phyloP scores from a whole-genome alignment of 1,139 yeast species.

The Candida glucosophila region DNA sequence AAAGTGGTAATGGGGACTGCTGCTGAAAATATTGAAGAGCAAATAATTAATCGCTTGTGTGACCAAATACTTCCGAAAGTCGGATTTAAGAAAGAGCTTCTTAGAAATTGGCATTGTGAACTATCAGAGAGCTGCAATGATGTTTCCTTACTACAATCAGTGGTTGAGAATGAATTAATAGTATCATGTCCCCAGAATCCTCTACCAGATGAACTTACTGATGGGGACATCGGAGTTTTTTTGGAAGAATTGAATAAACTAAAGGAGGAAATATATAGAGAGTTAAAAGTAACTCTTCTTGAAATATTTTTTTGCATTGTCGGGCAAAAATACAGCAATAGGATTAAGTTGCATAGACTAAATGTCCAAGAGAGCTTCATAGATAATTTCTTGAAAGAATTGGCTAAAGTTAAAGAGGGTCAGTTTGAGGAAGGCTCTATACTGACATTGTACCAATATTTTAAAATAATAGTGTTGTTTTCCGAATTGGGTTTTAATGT shows the following conservation, averaged over 20 bases:
- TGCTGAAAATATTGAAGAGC: slow-evolving; percentile 5
- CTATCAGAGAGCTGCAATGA: slow-evolving; percentile 16
- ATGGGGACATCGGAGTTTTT: slow-evolving; percentile 8
- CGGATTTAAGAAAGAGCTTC: slow-evolving; percentile 18
- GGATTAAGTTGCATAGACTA: slow-evolving; percentile 13
- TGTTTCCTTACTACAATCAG: slow-evolving; percentile 11
- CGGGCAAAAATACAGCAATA: slow-evolving; percentile 17
- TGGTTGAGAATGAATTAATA: slow-evolving; percentile 17
- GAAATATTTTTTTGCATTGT: slow-evolving; percentile 20
- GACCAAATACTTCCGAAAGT: slow-evolving; percentile 16
- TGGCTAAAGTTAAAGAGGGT: not conserved
- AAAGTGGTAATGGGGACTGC: slow-evolving; percentile 1
- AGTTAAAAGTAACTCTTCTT: slow-evolving; percentile 22
- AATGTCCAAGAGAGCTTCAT: slow-evolving; percentile 16
- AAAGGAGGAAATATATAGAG: slow-evolving; percentile 18
- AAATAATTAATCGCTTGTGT: slow-evolving; percentile 14
- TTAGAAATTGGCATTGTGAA: slow-evolving; percentile 32
- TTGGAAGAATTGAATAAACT: slow-evolving; percentile 9
- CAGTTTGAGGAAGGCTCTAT: slow-evolving; percentile 1
- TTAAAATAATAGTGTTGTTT: slow-evolving; percentile 17
- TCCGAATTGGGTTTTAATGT: slow-evolving; percentile 31
- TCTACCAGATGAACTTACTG: slow-evolving; percentile 1
- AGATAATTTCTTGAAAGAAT: slow-evolving; percentile 8
- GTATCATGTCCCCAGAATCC: slow-evolving; percentile 9
- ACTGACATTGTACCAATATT: slow-evolving; percentile 11